Evolutionary conservation across 2,329 filamentous ascomycete species (phyloP).

Genomic region (Knufia fluminis): DNA sequence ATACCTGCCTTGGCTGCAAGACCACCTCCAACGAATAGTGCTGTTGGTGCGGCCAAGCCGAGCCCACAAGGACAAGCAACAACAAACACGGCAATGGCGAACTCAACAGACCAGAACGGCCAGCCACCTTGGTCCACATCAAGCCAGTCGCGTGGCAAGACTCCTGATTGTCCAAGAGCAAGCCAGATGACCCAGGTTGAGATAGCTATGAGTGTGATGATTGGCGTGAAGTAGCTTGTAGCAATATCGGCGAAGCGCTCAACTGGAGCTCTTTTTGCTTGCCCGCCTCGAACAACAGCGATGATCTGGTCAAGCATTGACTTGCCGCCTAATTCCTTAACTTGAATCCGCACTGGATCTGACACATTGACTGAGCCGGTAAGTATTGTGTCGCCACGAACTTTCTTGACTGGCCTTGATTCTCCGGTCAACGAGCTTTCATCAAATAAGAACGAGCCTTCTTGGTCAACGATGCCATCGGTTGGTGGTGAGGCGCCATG

Average conservation of each 20-base stretch:
- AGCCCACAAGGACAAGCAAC: constrained; percentile 79
- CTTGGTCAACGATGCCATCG: constrained; percentile 55
- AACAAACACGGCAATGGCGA: constrained; percentile 76
- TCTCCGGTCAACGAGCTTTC: constrained; percentile 74
- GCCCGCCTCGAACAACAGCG: constrained; percentile 40
- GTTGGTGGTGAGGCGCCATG: constrained; percentile 77
- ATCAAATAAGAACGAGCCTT: constrained; percentile 62
- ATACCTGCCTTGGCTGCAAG: constrained; percentile 72
- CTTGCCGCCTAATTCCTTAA: constrained; percentile 38
- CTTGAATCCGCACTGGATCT: constrained; percentile 34
- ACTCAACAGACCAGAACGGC: constrained; percentile 49
- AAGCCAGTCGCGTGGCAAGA: constrained; percentile 42
- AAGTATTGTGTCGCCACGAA: constrained; percentile 34
- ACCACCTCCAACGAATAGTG: constrained; percentile 74
- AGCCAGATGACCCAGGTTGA: constrained; percentile 41
- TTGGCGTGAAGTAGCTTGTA: constrained; percentile 42
- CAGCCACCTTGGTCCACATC: constrained; percentile 39
- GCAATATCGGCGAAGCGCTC: constrained; percentile 40
- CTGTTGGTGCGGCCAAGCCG: constrained; percentile 75
- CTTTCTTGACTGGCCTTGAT: constrained; percentile 38
- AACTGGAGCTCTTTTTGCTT: constrained; percentile 40
- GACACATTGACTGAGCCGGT: constrained; percentile 41
- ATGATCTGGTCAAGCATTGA: constrained; percentile 45
- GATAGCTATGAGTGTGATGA: constrained; percentile 40
- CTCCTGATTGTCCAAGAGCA: constrained; percentile 34